A percentile compares a stretch with the other conserved stretches of the same genome.
These are phyloP conservation scores for Zygosaccharomyces sapae DNA, from an alignment of 1,139 yeast species.

Conservation along the genomic window DNA sequence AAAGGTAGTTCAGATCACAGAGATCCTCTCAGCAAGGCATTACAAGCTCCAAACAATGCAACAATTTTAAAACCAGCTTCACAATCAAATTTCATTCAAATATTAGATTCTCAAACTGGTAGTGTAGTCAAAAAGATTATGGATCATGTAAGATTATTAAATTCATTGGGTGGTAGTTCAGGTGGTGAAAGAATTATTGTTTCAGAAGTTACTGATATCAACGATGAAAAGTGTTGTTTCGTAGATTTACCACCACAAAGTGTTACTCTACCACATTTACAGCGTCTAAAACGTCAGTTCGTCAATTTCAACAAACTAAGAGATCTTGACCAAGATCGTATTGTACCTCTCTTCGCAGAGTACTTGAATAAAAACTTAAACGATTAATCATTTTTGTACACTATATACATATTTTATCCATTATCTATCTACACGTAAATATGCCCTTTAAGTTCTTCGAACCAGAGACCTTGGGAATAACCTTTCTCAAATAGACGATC, in stretches of 20 bases:
- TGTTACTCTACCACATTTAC: conserved; percentile 73
- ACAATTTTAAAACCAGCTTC: conserved; percentile 70
- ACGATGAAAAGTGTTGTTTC: conserved; percentile 38
- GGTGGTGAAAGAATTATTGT: conserved; percentile 28
- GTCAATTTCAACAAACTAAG: conserved; percentile 75
- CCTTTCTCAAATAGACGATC: conserved; percentile 10
- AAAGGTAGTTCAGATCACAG: conserved; percentile 45
- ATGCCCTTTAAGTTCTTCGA: conserved; percentile 10
- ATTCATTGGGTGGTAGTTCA: conserved; percentile 25
- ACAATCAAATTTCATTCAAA: conserved; percentile 69
- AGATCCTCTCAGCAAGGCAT: conserved; percentile 18
- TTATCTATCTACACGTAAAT: conserved; percentile 7
- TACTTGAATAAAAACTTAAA: conserved; percentile 48
- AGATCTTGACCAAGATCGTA: conserved; percentile 57
- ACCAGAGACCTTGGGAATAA: conserved; percentile 11
- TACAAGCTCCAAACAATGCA: conserved; percentile 64
- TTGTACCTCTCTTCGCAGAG: conserved; percentile 67
- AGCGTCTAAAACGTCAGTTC: conserved; percentile 77
- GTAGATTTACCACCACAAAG: conserved; percentile 62
- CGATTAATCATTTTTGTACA: conserved; percentile 7
- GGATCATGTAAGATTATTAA: conserved; percentile 22
- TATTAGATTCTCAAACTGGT: conserved; percentile 65
- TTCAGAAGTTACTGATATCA: conserved; percentile 36
- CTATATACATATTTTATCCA: neutral
- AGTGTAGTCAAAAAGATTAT: conserved; percentile 26